Conservation (phyloP, 2,329 filamentous ascomycete species). For the Stromatinia cepivora region DNA sequence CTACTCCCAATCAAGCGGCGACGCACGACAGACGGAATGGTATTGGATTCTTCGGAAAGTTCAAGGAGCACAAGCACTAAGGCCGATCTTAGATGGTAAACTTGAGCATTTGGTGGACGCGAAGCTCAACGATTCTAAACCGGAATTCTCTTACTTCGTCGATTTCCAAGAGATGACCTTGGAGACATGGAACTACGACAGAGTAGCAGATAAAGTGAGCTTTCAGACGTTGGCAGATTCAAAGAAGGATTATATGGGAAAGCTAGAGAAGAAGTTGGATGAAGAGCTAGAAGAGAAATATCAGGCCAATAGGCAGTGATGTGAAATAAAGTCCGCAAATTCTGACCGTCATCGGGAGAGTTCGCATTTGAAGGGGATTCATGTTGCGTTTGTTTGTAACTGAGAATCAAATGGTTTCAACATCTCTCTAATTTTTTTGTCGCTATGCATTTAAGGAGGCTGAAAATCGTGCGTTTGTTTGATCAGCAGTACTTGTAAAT, state of each 20-base stretch:
- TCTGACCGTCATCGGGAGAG: neutral
- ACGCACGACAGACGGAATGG: conserved; percentile 2
- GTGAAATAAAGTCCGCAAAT: neutral
- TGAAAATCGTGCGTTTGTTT: neutral
- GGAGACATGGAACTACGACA: neutral
- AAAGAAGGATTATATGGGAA: neutral
- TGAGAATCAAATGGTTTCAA: neutral
- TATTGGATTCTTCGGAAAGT: conserved; percentile 23
- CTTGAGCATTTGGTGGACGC: conserved; percentile 24
- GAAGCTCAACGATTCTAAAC: neutral
- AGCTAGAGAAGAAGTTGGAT: neutral
- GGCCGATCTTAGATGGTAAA: conserved; percentile 24
- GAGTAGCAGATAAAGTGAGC: conserved; percentile 1
- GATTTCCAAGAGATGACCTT: conserved; percentile 20
- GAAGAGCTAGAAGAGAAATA: neutral
- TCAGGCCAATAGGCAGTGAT: neutral
- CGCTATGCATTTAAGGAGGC: neutral
- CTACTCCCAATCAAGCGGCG: neutral
- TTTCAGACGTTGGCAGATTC: conserved; percentile 14
- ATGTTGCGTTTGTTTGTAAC: neutral
- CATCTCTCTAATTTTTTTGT: neutral
- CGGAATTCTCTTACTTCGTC: conserved; percentile 14
- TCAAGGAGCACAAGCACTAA: conserved; percentile 20
- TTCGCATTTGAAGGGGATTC: neutral
- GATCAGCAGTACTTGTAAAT: neutral